Conservation (phyloP, 1,284 basidiomycete genomes). For the Termitomyces sp. region DNA sequence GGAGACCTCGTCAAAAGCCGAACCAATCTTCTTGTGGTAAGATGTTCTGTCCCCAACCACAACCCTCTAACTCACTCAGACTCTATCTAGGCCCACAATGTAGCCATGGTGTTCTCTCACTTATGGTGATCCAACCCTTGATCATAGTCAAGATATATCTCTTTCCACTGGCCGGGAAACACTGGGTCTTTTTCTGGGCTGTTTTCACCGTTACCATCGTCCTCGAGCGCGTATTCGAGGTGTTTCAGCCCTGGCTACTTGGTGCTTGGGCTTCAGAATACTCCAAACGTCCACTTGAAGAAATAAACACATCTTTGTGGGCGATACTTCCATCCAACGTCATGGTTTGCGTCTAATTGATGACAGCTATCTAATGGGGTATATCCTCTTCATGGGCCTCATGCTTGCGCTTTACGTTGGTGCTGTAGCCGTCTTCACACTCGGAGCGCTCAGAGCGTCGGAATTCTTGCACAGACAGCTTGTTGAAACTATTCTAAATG, state of each 20-base stretch:
- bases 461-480: conserved; percentile 49
- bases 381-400: conserved; percentile 11
- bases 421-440: conserved; percentile 25
- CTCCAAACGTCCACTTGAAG: conserved; percentile 20
- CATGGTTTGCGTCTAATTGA: background rate
- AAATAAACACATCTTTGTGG: conserved; percentile 11
- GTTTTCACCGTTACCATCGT: conserved; percentile 27
- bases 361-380: conserved; percentile 9
- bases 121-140: conserved; percentile 7
- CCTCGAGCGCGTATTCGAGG: conserved; percentile 33
- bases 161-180: conserved; percentile 32
- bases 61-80: background rate
- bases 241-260: conserved; percentile 37
- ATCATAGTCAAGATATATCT: conserved; percentile 30
- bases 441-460: conserved; percentile 44
- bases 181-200: conserved; percentile 33
- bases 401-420: conserved; percentile 16
- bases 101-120: conserved; percentile 37
- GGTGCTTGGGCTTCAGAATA: conserved; percentile 55
- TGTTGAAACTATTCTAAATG: conserved; percentile 45
- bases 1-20: conserved; percentile 64
- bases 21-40: conserved; percentile 70
- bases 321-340: background rate
- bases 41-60: conserved; percentile 19
- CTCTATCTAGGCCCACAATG: conserved; percentile 56